Evolutionary conservation across 2,329 filamentous ascomycete species (phyloP).

Genomic region (Calonectria pseudoreteaudii): DNA sequence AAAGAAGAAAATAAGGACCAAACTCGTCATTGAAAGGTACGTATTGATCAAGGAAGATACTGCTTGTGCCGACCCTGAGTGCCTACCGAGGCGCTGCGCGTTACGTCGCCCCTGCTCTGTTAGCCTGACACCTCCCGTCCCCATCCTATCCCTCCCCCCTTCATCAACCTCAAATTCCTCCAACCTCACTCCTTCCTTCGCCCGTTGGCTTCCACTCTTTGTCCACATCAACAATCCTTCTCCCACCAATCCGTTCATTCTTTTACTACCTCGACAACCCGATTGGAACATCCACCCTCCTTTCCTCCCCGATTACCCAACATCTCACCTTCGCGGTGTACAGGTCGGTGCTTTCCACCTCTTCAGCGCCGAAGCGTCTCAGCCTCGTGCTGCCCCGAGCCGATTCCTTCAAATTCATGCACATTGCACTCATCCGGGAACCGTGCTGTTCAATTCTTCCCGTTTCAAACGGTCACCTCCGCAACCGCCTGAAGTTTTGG

Average conservation of each 20-base stretch:
- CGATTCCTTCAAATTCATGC: conserved; percentile 8
- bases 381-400: neutral
- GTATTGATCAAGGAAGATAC: conserved; percentile 27
- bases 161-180: conserved; percentile 26
- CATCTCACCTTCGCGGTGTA: conserved; percentile 27
- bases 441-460: neutral
- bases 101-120: conserved; percentile 37
- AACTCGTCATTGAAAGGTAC: conserved; percentile 39
- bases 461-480: conserved; percentile 28
- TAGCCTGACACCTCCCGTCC: conserved; percentile 31
- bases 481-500: conserved; percentile 19
- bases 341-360: conserved; percentile 36
- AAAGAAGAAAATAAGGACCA: conserved; percentile 32
- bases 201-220: conserved; percentile 16
- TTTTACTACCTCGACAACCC: conserved; percentile 5
- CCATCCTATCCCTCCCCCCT: conserved; percentile 32
- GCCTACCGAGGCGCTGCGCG: conserved; percentile 35
- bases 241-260: conserved; percentile 16
- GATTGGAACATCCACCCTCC: conserved; percentile 26
- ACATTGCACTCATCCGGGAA: neutral
- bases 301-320: conserved; percentile 1
- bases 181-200: conserved; percentile 1
- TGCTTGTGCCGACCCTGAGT: conserved; percentile 26
- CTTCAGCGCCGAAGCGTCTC: neutral
- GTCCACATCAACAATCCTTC: conserved; percentile 10